Percentiles rank a stretch among this genome's conserved stretches.
These are phyloP conservation scores for Cyclotella choctawhatcheeana DNA, from an alignment of 108 stramenopile species.

Conservation along the genomic window DNA sequence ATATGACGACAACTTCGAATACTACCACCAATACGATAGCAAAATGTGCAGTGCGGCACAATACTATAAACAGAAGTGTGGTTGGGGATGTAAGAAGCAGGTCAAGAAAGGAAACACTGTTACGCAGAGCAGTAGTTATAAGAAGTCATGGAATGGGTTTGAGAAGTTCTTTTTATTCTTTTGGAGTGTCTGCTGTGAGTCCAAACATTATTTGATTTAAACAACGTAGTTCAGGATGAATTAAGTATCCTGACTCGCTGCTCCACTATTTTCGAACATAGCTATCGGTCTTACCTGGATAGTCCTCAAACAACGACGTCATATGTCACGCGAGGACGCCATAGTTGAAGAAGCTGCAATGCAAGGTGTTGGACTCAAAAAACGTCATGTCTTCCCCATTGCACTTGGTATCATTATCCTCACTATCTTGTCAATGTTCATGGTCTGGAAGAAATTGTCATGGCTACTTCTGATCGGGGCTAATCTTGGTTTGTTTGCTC, in stretches of 20 bases:
- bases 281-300: conserved; percentile 37
- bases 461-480: conserved; percentile 48
- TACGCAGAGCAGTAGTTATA: conserved; percentile 4
- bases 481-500: conserved; percentile 45
- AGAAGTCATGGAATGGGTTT: conserved; percentile 33
- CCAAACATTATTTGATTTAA: background rate
- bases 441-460: conserved; percentile 50
- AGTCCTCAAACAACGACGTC: conserved; percentile 54
- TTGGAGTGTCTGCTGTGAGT: conserved; percentile 42
- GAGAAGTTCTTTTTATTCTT: conserved; percentile 53
- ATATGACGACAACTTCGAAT: conserved; percentile 34
- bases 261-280: too few relatives aligned
- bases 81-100: conserved; percentile 38
- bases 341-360: conserved; percentile 55
- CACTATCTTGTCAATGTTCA: conserved; percentile 40
- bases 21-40: conserved; percentile 41
- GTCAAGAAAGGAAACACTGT: conserved; percentile 6
- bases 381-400: conserved; percentile 52
- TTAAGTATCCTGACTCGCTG: too few relatives aligned
- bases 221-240: too few relatives aligned
- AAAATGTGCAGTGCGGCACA: conserved; percentile 42
- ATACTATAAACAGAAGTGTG: conserved; percentile 37
- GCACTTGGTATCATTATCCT: conserved; percentile 45
- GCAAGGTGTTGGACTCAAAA: conserved; percentile 50
- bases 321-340: conserved; percentile 52